phyloP scores from a whole-genome alignment of 495 filamentous ascomycete genomes.

The Aspergillus baeticus region DNA sequence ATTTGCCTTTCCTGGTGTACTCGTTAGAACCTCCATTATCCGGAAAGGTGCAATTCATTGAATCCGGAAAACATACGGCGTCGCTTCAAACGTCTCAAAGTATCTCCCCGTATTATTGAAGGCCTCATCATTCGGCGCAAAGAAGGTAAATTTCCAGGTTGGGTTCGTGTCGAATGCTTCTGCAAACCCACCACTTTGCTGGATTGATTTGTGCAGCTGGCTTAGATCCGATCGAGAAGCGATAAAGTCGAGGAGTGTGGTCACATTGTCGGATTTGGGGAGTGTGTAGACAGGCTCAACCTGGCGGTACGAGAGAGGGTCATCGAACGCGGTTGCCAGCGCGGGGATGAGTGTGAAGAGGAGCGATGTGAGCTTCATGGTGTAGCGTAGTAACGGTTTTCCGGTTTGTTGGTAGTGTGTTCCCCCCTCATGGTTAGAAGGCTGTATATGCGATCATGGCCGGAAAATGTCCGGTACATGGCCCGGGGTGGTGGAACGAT shows the following conservation, averaged over 20 bases:
- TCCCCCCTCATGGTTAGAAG: too few species aligned
- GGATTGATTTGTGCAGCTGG: background rate
- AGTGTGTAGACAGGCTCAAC: background rate
- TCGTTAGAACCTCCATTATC: background rate
- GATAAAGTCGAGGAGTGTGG: background rate
- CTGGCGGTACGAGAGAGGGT: too few species aligned
- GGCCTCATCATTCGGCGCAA: background rate
- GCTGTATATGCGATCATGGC: background rate
- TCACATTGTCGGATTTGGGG: background rate
- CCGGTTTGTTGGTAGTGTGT: too few species aligned
- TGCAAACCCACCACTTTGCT: background rate
- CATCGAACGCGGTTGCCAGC: too few species aligned
- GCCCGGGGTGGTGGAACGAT: too few species aligned
- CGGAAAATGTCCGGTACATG: too few species aligned
- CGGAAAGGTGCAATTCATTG: background rate
- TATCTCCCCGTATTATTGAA: background rate
- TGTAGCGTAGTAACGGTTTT: too few species aligned
- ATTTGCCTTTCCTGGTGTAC: background rate
- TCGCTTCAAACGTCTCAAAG: background rate
- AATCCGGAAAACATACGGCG: background rate
- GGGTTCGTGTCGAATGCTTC: conserved; percentile 2
- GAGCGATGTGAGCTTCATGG: too few species aligned
- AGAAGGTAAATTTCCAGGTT: conserved; percentile 5
- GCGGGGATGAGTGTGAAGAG: too few species aligned
- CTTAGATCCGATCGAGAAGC: background rate